Evolutionary conservation across 2,329 filamentous ascomycete genomes (phyloP), one percentile per base, ranked within the genome.

Genomic region (Xylariaceae sp.): DNA sequence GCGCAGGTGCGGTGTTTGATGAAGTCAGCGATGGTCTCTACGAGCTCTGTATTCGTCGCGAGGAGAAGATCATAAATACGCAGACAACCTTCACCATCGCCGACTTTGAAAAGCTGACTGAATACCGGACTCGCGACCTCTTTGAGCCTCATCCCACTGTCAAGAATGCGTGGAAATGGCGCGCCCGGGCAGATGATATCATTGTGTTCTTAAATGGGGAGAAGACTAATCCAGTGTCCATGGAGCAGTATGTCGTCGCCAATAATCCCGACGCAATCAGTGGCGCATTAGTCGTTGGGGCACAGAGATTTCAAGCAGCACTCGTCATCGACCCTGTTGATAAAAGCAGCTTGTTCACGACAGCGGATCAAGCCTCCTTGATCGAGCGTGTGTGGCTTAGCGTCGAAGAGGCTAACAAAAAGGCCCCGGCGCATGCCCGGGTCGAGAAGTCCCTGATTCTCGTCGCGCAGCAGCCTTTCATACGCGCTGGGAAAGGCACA

Each of bases 131-230:
- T 16, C 35, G 42, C 14, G 58, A 62, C 25, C 46, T 63, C 3
- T 58, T 58, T 23, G 42, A 51, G 17, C 54, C 37, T 5, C 59
- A 64, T 40, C 55, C 55, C 2, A 51, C 45, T 1, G 35, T 58
- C 1, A 43, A 57, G 2, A 47, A 62, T n/a, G 35, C 47, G 6
- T 64, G 61, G 62, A 40, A 52, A 6, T 63, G 56, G 54, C 49
- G 50, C 4, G 58, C 57, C 5, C 55, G 59, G 2, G 55, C 57
- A 5, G 61, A 64, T 47, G 60, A 63, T 16, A 63, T 64, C 10
- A 59, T 63, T 35, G 55, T 64, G 7, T 62, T 62, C 16, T 45
- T 59, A 2, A 67, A 58, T 49, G 63, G 55, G 16, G 60, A 63
- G 22, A 64, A 62, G 39, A 56, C 55, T 2, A 61, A 62, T 41